Base-by-base conservation (phyloP, 345 rosid species). In the Geranium brycei region DNA sequence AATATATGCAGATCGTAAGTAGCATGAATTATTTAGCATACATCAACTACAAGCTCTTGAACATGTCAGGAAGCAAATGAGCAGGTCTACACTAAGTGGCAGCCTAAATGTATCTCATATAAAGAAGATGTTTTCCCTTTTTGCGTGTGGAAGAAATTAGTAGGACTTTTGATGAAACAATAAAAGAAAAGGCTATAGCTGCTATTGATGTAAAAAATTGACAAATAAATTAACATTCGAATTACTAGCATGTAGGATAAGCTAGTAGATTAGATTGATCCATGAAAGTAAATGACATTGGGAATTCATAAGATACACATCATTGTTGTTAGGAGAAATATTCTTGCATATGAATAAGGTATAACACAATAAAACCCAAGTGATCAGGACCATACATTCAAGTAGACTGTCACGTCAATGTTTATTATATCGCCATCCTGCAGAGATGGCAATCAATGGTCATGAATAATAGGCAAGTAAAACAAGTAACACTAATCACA, bases 351-450 rank as follows among this genome's bases (percentile, higher is more conserved):
- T 11, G 14, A 47, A 47, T 47, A 47, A 47, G 53, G 53, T 6
- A 47, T 8, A 47, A 47, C 13, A 47, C 15, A 2, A 47, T 8
- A 47, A 47, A 47, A 47, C 7, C 3, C 13, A 47, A 6, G 13
- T 47, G 53, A 47, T 47, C 13, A 47, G 53, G 13, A 47, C 68
- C 87, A 69, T 83, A 87, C 98, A 80, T 92, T 84, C 72, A 92
- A 84, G 76, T 86, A 92, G 73, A 89, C 96, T 0, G 98, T 87
- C 72, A 89, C 96, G 19, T 92, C 98, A 19, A 92, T 85, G 79
- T 92, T 92, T 71, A 89, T 85, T 58, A 92, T 89, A 76, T 89
- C 98, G 1, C 96, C 95, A 64, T 75, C 84, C 96, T 89, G 87
- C 84, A 89, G 40, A 68, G 32, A 64, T 63, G 57, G 60, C 32